These are phyloP conservation scores for Tetramitus jugosus DNA, from an alignment of 208 protist genomes.

Conservation along the genomic window DNA sequence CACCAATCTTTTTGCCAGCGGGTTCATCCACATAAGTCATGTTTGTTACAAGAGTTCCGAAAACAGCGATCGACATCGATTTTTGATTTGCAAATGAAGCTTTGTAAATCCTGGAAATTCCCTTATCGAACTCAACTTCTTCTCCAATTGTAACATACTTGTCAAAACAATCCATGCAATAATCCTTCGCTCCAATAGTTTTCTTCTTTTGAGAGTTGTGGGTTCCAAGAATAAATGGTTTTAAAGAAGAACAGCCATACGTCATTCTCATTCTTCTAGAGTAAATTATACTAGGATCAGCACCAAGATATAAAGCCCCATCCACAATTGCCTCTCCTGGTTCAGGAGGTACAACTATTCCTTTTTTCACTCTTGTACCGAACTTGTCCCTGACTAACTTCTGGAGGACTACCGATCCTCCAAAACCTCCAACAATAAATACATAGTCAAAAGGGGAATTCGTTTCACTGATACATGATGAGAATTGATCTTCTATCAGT, in stretches of 20 bases:
- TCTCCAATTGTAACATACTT: not conserved
- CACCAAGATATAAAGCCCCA: not conserved
- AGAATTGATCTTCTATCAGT: not conserved
- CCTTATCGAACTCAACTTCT: not conserved
- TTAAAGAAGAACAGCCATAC: not conserved
- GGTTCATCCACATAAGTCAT: not conserved
- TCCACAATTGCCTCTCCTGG: not conserved
- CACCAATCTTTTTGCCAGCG: not conserved
- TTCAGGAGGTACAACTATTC: not conserved
- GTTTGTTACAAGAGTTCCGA: not conserved
- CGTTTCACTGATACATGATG: not conserved
- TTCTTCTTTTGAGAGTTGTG: not conserved
- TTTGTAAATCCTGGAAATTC: not conserved
- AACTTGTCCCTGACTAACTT: not conserved
- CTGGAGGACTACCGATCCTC: not conserved
- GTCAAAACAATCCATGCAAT: not conserved
- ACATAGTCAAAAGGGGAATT: not conserved
- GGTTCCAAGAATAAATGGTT: not conserved
- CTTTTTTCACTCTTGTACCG: not conserved
- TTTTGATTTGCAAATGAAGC: not conserved
- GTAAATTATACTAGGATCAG: not conserved
- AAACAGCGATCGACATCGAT: not conserved
- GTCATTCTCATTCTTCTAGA: not conserved
- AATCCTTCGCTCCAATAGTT: not conserved
- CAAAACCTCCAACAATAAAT: constrained; percentile 6